Percentiles rank a stretch among this genome's conserved stretches.
Evolutionary conservation across 2,329 filamentous ascomycete species (phyloP).

Genomic region (Trematosphaeria pertusa): DNA sequence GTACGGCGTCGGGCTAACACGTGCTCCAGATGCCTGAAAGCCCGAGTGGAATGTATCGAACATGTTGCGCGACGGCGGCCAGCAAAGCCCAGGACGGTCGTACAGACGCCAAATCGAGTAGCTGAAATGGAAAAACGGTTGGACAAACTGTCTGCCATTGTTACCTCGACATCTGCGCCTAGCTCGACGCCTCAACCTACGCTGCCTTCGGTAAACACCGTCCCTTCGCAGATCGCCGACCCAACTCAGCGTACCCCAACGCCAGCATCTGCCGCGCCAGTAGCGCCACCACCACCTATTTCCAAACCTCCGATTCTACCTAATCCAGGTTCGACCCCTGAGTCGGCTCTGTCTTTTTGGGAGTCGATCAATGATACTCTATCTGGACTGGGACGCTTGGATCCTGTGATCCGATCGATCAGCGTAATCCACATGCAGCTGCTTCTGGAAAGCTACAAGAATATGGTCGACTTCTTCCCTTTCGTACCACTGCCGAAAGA

Average conservation of each 20-base stretch:
- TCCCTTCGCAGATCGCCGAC: constrained; percentile 35
- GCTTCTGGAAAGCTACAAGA: constrained; percentile 39
- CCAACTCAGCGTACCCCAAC: constrained; percentile 26
- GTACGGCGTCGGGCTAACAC: constrained; percentile 34
- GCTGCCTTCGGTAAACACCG: constrained; percentile 30
- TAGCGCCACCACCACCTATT: constrained; percentile 22
- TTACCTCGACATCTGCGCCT: constrained; percentile 34
- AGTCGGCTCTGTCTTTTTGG: constrained; percentile 40
- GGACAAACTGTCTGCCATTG: constrained; percentile 42
- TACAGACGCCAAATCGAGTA: constrained; percentile 34
- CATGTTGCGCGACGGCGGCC: constrained; percentile 46
- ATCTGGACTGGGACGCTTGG: constrained; percentile 37
- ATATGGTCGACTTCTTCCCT: constrained; percentile 44
- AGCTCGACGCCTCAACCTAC: constrained; percentile 28
- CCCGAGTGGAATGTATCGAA: constrained; percentile 45
- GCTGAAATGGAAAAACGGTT: constrained; percentile 45
- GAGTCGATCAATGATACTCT: constrained; percentile 42
- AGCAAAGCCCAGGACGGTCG: constrained; percentile 39
- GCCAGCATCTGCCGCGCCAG: constrained; percentile 18
- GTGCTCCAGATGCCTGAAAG: constrained; percentile 46
- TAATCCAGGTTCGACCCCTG: constrained; percentile 31
- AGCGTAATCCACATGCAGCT: constrained; percentile 44
- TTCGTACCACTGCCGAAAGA: constrained; percentile 42
- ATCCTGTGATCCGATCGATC: constrained; percentile 44
- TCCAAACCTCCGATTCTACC: constrained; percentile 28